Conservation (phyloP, 2,329 filamentous ascomycete genomes). For the Blastomyces emzantsi region DNA sequence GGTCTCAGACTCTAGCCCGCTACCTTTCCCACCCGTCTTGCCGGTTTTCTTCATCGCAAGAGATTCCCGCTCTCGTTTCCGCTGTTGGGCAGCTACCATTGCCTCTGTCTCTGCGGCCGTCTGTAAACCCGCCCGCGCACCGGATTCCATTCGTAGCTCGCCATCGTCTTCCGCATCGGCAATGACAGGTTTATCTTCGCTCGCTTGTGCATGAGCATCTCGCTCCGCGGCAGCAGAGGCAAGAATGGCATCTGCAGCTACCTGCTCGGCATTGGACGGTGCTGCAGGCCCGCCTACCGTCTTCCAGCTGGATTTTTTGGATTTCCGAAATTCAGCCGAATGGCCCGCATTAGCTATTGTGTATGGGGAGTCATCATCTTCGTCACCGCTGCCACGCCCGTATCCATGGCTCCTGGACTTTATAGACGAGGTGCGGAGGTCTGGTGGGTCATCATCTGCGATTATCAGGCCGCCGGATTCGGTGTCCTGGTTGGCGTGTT, state of each 20-base stretch:
- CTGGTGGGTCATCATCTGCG: conserved; percentile 35
- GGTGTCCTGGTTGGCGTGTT: conserved; percentile 45
- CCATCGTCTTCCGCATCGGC: conserved; percentile 32
- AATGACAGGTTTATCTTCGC: conserved; percentile 40
- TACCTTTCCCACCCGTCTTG: background rate
- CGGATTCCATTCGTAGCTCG: conserved; percentile 68
- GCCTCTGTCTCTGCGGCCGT: conserved; percentile 68
- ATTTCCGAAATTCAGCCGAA: conserved; percentile 43
- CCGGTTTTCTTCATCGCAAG: conserved; percentile 18
- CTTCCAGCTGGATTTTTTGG: conserved; percentile 77
- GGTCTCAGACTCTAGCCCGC: conserved; percentile 13
- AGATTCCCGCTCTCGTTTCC: conserved; percentile 38
- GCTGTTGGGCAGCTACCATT: conserved; percentile 58
- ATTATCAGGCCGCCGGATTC: conserved; percentile 31
- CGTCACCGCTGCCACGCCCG: conserved; percentile 23
- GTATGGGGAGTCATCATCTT: conserved; percentile 23
- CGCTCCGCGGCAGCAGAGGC: conserved; percentile 61
- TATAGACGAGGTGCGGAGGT: conserved; percentile 25
- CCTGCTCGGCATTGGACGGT: conserved; percentile 47
- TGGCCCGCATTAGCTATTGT: conserved; percentile 16
- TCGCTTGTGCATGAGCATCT: conserved; percentile 40
- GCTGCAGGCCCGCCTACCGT: conserved; percentile 38
- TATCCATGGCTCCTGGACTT: conserved; percentile 15
- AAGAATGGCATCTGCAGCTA: conserved; percentile 70
- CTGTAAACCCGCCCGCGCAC: conserved; percentile 79